A percentile compares a stretch with the other conserved stretches of the same genome.
phyloP scores from a whole-genome alignment of 202 grass and related monocot genomes.

The Alloteropsis angusta region DNA sequence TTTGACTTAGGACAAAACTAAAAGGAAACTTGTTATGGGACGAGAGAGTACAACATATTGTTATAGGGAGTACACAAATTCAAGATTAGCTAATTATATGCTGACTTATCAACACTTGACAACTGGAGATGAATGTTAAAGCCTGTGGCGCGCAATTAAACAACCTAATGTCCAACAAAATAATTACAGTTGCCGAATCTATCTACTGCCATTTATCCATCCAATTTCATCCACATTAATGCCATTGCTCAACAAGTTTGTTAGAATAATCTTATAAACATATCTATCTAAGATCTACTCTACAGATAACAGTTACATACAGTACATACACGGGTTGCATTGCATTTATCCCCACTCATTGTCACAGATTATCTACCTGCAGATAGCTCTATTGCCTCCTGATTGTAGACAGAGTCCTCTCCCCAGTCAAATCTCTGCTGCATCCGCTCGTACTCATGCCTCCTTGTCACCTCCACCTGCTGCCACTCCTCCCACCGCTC shows the following conservation, averaged over 20 bases:
- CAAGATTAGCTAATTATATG: not conserved
- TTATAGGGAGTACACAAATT: not conserved
- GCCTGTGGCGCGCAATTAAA: not conserved
- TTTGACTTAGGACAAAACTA: too few relatives aligned
- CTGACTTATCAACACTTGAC: not conserved
- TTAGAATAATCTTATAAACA: not conserved
- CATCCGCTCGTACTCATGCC: conserved; percentile 53
- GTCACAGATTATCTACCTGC: conserved; percentile 22
- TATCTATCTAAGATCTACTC: conserved; percentile 1
- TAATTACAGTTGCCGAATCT: not conserved
- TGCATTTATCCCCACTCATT: not conserved
- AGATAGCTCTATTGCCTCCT: conserved; percentile 64
- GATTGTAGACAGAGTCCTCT: conserved; percentile 50
- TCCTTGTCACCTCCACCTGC: conserved; percentile 53
- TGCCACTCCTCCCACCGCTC: conserved; percentile 85
- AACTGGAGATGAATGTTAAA: not conserved
- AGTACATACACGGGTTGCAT: not conserved
- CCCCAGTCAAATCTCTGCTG: conserved; percentile 52
- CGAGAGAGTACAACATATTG: not conserved
- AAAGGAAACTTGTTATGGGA: not conserved
- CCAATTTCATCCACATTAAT: not conserved
- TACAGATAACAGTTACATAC: not conserved
- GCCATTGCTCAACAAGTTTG: not conserved
- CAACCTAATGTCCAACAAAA: not conserved
- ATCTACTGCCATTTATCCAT: not conserved